Conservation (phyloP, 2,329 filamentous ascomycete genomes). For the Ceratocystis variospora region DNA sequence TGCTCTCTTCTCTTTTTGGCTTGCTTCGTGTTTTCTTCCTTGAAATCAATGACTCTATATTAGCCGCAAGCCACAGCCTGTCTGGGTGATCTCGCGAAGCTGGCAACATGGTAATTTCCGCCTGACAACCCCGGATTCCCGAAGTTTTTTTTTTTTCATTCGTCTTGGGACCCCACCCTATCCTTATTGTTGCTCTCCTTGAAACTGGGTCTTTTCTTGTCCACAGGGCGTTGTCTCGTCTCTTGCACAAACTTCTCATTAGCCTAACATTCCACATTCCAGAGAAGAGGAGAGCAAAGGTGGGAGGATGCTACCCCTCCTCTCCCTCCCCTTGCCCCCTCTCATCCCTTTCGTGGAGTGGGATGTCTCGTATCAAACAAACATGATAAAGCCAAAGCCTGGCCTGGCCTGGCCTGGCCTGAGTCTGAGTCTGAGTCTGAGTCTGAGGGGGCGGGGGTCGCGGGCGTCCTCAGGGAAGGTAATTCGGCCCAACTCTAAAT, state of each 20-base stretch:
- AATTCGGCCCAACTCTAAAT: slow-evolving; percentile 4
- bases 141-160: not conserved
- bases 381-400: not conserved
- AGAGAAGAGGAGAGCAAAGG: not conserved
- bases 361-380: not conserved
- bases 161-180: not conserved
- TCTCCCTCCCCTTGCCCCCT: not conserved
- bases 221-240: not conserved
- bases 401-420: not conserved
- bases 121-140: not conserved
- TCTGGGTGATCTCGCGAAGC: not conserved
- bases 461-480: not conserved
- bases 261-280: not conserved
- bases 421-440: not conserved
- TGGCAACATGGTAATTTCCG: not conserved
- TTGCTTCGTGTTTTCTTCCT: not conserved
- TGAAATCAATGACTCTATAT: not conserved
- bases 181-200: not conserved
- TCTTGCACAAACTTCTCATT: not conserved
- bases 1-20: not conserved
- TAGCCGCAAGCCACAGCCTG: not conserved
- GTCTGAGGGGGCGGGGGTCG: not conserved
- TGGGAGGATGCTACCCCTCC: not conserved
- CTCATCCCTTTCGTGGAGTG: not conserved
- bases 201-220: not conserved